A percentile compares a stretch with the other conserved stretches of the same genome.
These are phyloP conservation scores for Whalleya microplaca DNA, from an alignment of 2,329 filamentous ascomycete species.

Conservation along the genomic window DNA sequence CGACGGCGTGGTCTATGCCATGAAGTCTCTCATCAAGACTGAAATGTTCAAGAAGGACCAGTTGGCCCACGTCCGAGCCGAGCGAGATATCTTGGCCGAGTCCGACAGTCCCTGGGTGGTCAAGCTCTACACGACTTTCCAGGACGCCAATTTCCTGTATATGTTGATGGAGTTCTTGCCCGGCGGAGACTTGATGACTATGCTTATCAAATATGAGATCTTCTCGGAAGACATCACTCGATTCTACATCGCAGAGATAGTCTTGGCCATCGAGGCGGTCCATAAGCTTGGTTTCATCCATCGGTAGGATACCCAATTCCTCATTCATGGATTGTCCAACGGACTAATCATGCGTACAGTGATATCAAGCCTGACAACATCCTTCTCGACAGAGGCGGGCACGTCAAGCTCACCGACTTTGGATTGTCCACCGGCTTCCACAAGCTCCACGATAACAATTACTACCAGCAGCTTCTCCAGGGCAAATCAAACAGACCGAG, in stretches of 20 bases:
- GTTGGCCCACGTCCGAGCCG: constrained; percentile 92
- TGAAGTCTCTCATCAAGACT: constrained; percentile 97
- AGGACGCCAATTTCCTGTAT: constrained; percentile 94
- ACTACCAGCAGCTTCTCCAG: constrained; percentile 95
- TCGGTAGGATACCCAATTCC: constrained; percentile 63
- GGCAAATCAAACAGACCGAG: constrained; percentile 72
- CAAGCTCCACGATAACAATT: constrained; percentile 95
- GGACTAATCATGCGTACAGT: constrained; percentile 63
- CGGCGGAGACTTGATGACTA: constrained; percentile 98
- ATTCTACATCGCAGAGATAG: constrained; percentile 98
- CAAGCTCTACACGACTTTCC: constrained; percentile 97
- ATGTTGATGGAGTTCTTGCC: constrained; percentile 99
- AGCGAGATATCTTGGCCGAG: constrained; percentile 96
- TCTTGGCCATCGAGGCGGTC: constrained; percentile 97
- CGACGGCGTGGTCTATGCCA: constrained; percentile 95
- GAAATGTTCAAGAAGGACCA: constrained; percentile 99
- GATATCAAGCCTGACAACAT: constrained; percentile 99
- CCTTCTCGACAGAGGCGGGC: constrained; percentile 88
- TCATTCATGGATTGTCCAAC: neutral
- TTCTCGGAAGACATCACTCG: constrained; percentile 98
- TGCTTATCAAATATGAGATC: constrained; percentile 99
- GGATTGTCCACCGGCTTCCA: constrained; percentile 97
- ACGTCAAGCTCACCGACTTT: constrained; percentile 98
- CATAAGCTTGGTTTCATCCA: constrained; percentile 98
- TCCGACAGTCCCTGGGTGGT: constrained; percentile 99